Evolutionary conservation across 2,329 filamentous ascomycete species (phyloP).

Genomic region (Myriosclerotinia curreyana): DNA sequence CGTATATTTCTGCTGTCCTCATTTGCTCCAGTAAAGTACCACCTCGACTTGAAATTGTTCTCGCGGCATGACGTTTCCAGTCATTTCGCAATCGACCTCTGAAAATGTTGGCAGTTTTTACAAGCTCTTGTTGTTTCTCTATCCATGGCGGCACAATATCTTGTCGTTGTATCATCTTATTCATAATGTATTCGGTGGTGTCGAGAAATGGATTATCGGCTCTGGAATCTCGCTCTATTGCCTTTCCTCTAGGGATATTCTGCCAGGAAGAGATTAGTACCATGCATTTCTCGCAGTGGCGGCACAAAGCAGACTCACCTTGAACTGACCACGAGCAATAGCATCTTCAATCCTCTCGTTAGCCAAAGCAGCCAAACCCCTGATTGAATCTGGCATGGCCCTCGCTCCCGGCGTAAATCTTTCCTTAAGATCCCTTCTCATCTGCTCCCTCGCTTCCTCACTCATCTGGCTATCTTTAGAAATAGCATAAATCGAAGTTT

Average conservation of each 20-base stretch:
- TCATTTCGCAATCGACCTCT: constrained; percentile 71
- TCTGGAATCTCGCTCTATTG: constrained; percentile 75
- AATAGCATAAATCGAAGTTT: constrained; percentile 53
- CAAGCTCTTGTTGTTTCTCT: constrained; percentile 92
- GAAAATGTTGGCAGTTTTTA: constrained; percentile 66
- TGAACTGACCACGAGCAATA: constrained; percentile 86
- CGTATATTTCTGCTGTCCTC: constrained; percentile 66
- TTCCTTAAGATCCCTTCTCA: constrained; percentile 72
- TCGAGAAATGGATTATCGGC: constrained; percentile 88
- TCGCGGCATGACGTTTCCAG: constrained; percentile 79
- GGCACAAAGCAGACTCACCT: constrained; percentile 36
- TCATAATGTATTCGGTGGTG: constrained; percentile 97
- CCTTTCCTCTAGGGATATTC: constrained; percentile 76
- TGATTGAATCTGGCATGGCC: constrained; percentile 70
- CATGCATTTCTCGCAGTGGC: too few species aligned
- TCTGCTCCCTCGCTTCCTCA: constrained; percentile 68
- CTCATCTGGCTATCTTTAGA: constrained; percentile 55
- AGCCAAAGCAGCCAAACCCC: constrained; percentile 76
- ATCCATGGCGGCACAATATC: constrained; percentile 98
- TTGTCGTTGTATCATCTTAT: constrained; percentile 96
- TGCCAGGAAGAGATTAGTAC: constrained; percentile 37
- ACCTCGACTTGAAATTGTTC: constrained; percentile 73
- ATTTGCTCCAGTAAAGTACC: constrained; percentile 74
- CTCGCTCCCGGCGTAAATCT: constrained; percentile 72
- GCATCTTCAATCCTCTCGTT: constrained; percentile 94